These are phyloP conservation scores for Phanerodontia chrysosporium DNA, from an alignment of 768 basidiomycete species.

Conservation along the genomic window DNA sequence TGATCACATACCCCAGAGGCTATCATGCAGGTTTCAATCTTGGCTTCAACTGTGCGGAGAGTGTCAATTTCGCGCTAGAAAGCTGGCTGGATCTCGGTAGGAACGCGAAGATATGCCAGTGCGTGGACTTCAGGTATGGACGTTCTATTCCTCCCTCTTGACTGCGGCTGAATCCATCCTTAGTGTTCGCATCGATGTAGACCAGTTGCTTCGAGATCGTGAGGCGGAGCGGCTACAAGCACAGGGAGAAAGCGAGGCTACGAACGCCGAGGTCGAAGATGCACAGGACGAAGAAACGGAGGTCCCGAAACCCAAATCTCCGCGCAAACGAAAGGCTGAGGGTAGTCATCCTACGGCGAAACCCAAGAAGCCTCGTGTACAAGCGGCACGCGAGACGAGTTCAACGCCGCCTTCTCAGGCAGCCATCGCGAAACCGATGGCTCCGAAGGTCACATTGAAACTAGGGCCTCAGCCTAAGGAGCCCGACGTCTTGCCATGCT, in stretches of 20 bases:
- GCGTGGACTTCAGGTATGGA: slow-evolving; percentile 70
- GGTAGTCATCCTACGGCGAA: slow-evolving; percentile 37
- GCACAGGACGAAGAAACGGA: slow-evolving; percentile 11
- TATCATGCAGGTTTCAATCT: slow-evolving; percentile 98
- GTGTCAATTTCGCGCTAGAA: slow-evolving; percentile 93
- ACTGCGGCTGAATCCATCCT: neutral
- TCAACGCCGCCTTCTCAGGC: slow-evolving; percentile 8
- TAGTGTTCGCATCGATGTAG: slow-evolving; percentile 93
- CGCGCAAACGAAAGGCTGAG: slow-evolving; percentile 37
- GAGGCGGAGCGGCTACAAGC: slow-evolving; percentile 41
- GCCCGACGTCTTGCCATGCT: slow-evolving; percentile 58
- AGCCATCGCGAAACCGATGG: neutral
- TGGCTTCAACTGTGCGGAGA: slow-evolving; percentile 95
- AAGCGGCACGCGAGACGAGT: slow-evolving; percentile 26
- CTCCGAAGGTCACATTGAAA: slow-evolving; percentile 57
- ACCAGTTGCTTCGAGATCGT: slow-evolving; percentile 71
- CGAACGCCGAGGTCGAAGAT: slow-evolving; percentile 11
- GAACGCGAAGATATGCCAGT: slow-evolving; percentile 71
- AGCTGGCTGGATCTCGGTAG: slow-evolving; percentile 90
- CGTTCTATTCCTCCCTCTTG: neutral
- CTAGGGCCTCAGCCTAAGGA: slow-evolving; percentile 60
- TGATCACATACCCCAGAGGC: slow-evolving; percentile 91
- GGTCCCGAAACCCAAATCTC: slow-evolving; percentile 15
- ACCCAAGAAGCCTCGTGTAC: slow-evolving; percentile 46
- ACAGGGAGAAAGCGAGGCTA: too few species aligned